Conservation (phyloP, 2,329 filamentous ascomycete genomes). For the Cladosporium sp. region DNA sequence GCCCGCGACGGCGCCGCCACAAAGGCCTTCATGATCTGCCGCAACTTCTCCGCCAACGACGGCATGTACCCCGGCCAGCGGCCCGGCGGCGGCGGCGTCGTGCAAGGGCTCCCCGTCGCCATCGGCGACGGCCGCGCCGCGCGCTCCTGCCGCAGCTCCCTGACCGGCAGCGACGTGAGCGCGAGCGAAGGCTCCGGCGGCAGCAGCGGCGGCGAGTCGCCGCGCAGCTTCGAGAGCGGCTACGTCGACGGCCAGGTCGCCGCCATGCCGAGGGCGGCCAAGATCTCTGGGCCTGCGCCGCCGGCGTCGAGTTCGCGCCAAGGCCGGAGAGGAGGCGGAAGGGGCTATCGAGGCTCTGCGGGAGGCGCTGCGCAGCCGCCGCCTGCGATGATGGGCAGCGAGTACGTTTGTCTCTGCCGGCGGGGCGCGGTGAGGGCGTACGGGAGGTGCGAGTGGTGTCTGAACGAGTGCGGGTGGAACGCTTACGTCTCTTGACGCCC, state of each 20-base stretch:
- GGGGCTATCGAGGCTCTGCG: background rate
- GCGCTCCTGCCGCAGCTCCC: slow-evolving; percentile 32
- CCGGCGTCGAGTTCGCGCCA: background rate
- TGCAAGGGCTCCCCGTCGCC: slow-evolving; percentile 58
- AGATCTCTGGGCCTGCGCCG: background rate
- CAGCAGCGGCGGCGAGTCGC: slow-evolving; percentile 53
- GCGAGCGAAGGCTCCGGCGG: slow-evolving; percentile 35
- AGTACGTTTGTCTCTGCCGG: slow-evolving; percentile 27
- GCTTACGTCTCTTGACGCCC: slow-evolving; percentile 1
- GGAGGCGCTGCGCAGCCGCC: background rate
- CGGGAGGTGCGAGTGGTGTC: slow-evolving; percentile 38
- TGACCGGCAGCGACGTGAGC: slow-evolving; percentile 24
- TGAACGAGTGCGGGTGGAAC: slow-evolving; percentile 37
- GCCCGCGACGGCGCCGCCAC: slow-evolving; percentile 92
- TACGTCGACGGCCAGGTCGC: slow-evolving; percentile 30
- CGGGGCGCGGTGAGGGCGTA: slow-evolving; percentile 35
- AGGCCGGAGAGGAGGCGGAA: background rate
- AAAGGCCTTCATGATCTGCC: slow-evolving; percentile 94
- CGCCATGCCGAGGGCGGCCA: slow-evolving; percentile 9
- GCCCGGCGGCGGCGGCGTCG: slow-evolving; percentile 42
- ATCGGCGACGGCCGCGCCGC: slow-evolving; percentile 52
- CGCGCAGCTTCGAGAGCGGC: slow-evolving; percentile 41
- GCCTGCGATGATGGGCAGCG: slow-evolving; percentile 14
- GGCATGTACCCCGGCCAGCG: slow-evolving; percentile 67
- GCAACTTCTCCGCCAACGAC: slow-evolving; percentile 94